A percentile compares a stretch with the other conserved stretches of the same genome.
These are phyloP conservation scores for Hyaloperonospora arabidopsidis DNA, from an alignment of 352 stramenopile genomes.

Conservation along the genomic window DNA sequence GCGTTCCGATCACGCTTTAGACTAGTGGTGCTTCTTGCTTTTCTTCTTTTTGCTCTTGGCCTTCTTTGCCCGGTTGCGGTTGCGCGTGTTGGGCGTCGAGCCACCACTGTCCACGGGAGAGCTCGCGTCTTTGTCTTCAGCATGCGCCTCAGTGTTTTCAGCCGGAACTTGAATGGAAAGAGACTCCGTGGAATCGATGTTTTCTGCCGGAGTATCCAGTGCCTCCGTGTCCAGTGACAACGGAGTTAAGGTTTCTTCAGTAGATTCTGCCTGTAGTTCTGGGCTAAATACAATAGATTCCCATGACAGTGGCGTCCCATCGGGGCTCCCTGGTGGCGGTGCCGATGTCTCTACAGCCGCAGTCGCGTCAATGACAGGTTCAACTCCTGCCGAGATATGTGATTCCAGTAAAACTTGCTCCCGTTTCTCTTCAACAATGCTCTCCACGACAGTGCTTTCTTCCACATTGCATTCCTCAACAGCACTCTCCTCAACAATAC, in stretches of 20 bases:
- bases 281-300: conserved; percentile 21
- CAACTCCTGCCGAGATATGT: conserved; percentile 1
- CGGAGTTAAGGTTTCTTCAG: conserved; percentile 10
- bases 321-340: conserved; percentile 11
- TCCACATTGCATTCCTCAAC: no score
- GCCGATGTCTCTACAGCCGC: conserved; percentile 6
- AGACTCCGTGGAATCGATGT: conserved; percentile 9
- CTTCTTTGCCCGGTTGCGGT: conserved; percentile 40
- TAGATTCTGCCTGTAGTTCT: conserved; percentile 6
- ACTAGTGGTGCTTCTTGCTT: conserved; percentile 40
- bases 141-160: conserved; percentile 16
- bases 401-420: conserved; percentile 3
- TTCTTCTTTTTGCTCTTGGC: conserved; percentile 57
- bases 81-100: conserved; percentile 17
- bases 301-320: conserved; percentile 11
- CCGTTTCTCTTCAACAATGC: conserved; percentile 8
- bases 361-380: conserved; percentile 6
- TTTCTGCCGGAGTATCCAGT: conserved; percentile 11
- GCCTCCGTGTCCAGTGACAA: conserved; percentile 21
- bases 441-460: not conserved
- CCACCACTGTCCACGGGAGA: conserved; percentile 22
- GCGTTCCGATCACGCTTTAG: conserved; percentile 14
- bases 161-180: conserved; percentile 18
- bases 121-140: conserved; percentile 17
- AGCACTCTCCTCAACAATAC: no score